Evolutionary conservation across 228 moss, liverwort and hornwort species (phyloP).

Genomic region (Sphagnum fallax): DNA sequence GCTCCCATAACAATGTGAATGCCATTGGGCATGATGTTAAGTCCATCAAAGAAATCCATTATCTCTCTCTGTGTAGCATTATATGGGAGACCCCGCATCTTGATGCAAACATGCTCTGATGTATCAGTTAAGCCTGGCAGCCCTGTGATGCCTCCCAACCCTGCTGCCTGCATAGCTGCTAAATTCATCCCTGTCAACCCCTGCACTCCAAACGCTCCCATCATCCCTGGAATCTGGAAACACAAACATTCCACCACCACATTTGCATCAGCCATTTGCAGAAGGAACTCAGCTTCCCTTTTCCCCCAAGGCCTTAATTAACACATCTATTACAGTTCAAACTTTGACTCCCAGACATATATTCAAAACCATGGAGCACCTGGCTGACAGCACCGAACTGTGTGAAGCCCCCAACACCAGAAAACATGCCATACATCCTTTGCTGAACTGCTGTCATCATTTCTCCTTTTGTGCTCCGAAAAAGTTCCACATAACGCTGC

Average conservation of each 20-base stretch:
- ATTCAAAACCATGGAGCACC: slow-evolving; percentile 11
- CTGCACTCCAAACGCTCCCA: slow-evolving; percentile 60
- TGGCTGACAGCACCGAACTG: slow-evolving; percentile 53
- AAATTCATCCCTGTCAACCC: slow-evolving; percentile 57
- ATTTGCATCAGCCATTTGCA: slow-evolving; percentile 18
- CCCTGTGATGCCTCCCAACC: slow-evolving; percentile 39
- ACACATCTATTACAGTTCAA: background rate
- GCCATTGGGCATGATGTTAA: slow-evolving; percentile 43
- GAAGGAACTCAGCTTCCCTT: slow-evolving; percentile 4
- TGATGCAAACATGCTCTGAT: slow-evolving; percentile 53
- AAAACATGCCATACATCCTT: slow-evolving; percentile 58
- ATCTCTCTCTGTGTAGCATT: slow-evolving; percentile 62
- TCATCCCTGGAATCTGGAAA: slow-evolving; percentile 52
- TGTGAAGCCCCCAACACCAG: slow-evolving; percentile 48
- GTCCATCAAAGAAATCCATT: slow-evolving; percentile 57
- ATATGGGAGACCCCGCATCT: slow-evolving; percentile 61
- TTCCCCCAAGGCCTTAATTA: background rate
- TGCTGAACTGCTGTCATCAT: slow-evolving; percentile 66
- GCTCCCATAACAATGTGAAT: slow-evolving; percentile 53
- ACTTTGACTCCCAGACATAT: too few relatives aligned
- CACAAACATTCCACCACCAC: slow-evolving; percentile 15
- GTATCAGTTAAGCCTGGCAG: slow-evolving; percentile 41
- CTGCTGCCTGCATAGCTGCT: slow-evolving; percentile 52
- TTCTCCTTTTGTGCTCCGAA: slow-evolving; percentile 61
- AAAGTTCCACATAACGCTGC: slow-evolving; percentile 59